These are phyloP conservation scores for Chenopodium formosanum DNA, from an alignment of 148 eudicot species.

Conservation along the genomic window DNA sequence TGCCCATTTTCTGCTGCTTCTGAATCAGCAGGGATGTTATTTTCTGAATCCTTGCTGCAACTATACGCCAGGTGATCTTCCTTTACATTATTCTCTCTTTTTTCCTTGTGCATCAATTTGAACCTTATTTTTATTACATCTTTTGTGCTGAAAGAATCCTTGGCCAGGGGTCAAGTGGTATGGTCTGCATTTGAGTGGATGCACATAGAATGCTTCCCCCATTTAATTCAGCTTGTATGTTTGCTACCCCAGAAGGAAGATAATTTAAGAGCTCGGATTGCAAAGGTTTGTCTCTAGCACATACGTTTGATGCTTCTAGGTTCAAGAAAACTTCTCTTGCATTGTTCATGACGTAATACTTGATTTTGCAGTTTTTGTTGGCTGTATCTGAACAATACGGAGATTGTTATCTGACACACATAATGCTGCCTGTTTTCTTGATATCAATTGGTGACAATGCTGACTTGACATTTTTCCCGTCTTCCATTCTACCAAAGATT, in stretches of 20 bases:
- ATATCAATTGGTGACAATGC: slow-evolving; percentile 78
- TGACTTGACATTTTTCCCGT: slow-evolving; percentile 68
- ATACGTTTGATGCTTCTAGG: background rate
- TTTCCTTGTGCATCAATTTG: background rate
- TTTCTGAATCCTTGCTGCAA: slow-evolving; percentile 67
- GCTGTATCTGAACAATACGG: slow-evolving; percentile 71
- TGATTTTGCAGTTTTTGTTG: slow-evolving; percentile 69
- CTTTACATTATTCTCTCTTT: slow-evolving; percentile 4
- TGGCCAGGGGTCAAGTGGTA: slow-evolving; percentile 77
- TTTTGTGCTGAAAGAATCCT: slow-evolving; percentile 26
- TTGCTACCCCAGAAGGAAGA: slow-evolving; percentile 92
- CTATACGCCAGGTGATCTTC: slow-evolving; percentile 62
- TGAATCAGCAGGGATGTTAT: slow-evolving; percentile 45
- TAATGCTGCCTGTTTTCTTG: slow-evolving; percentile 86
- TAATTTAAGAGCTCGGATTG: slow-evolving; percentile 59
- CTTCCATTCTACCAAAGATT: slow-evolving; percentile 51
- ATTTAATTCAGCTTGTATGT: slow-evolving; percentile 69
- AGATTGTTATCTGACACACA: slow-evolving; percentile 68
- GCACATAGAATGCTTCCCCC: slow-evolving; percentile 80
- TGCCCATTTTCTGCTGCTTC: slow-evolving; percentile 69
- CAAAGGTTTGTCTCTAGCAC: slow-evolving; percentile 48
- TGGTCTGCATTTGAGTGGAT: slow-evolving; percentile 97
- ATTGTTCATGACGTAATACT: slow-evolving; percentile 18
- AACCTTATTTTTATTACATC: background rate
- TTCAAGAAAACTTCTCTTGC: background rate